Evolutionary conservation across 2,329 filamentous ascomycete species (phyloP).

Genomic region (Bipolaris bicolor): DNA sequence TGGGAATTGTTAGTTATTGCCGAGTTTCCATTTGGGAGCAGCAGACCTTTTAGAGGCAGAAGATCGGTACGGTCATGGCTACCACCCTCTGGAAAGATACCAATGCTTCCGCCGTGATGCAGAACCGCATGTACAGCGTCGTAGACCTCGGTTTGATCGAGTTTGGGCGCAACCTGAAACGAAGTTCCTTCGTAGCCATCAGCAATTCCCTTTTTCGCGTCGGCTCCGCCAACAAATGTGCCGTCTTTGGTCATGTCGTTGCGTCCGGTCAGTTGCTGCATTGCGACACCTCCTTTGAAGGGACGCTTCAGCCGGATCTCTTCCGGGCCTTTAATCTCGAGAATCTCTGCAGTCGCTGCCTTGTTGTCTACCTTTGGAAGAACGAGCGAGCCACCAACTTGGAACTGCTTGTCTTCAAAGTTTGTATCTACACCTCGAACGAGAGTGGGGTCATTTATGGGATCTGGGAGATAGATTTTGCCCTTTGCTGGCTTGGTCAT

Average conservation of each 20-base stretch:
- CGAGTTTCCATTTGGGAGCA: not conserved
- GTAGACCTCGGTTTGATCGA: constrained; percentile 93
- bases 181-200: constrained; percentile 74
- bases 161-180: constrained; percentile 88
- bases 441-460: constrained; percentile 80
- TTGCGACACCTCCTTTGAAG: constrained; percentile 76
- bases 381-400: constrained; percentile 77
- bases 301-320: constrained; percentile 86
- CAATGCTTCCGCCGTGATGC: constrained; percentile 83
- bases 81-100: constrained; percentile 96
- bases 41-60: constrained; percentile 74
- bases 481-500: constrained; percentile 79
- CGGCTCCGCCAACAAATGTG: constrained; percentile 62
- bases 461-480: constrained; percentile 86
- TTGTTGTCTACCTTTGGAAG: constrained; percentile 83
- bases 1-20: constrained; percentile 40
- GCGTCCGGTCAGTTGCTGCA: constrained; percentile 82
- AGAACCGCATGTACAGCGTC: constrained; percentile 88
- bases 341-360: constrained; percentile 82
- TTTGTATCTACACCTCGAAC: constrained; percentile 80
- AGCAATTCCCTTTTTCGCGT: constrained; percentile 58
- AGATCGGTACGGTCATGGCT: constrained; percentile 94
- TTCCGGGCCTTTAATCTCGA: constrained; percentile 77
- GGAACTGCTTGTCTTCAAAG: constrained; percentile 67
- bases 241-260: constrained; percentile 73